phyloP scores from a whole-genome alignment of 2,329 filamentous ascomycete species.

The Emergomyces pasteurianus region DNA sequence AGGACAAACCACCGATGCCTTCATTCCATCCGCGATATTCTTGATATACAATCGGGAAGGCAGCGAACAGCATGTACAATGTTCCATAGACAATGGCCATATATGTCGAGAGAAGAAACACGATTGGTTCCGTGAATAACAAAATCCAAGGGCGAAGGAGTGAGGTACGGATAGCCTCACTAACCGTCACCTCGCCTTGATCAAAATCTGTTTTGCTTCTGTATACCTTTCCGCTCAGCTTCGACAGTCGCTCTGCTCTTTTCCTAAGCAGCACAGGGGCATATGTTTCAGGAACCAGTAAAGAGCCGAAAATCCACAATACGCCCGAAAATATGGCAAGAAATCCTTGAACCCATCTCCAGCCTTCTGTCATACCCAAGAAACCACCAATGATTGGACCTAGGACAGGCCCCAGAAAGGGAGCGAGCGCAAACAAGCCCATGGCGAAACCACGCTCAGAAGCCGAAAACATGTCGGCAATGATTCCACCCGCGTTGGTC shows the following conservation, averaged over 20 bases:
- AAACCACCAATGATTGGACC: conserved; percentile 55
- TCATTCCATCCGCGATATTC: conserved; percentile 45
- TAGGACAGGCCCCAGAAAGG: conserved; percentile 49
- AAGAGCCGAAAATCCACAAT: conserved; percentile 42
- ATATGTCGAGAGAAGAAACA: conserved; percentile 53
- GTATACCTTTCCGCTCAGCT: conserved; percentile 45
- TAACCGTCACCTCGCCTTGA: conserved; percentile 33
- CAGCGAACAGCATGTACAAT: conserved; percentile 47
- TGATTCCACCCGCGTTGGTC: conserved; percentile 47
- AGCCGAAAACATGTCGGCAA: conserved; percentile 45
- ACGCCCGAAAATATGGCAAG: conserved; percentile 49
- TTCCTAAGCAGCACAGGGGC: conserved; percentile 44
- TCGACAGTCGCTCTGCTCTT: conserved; percentile 40
- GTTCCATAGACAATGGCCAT: conserved; percentile 43
- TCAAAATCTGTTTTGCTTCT: conserved; percentile 40
- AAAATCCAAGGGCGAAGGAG: conserved; percentile 57
- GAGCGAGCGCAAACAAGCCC: conserved; percentile 50
- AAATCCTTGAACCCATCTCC: conserved; percentile 53
- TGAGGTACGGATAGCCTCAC: conserved; percentile 42
- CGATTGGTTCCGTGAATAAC: conserved; percentile 58
- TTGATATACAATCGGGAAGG: conserved; percentile 57
- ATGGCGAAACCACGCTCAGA: conserved; percentile 43
- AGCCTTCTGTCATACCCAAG: conserved; percentile 46
- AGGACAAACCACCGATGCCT: conserved; percentile 51
- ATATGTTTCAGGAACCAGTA: conserved; percentile 50